Evolutionary conservation across 2,329 filamentous ascomycete species (phyloP), one percentile per base, ranked within the genome.

Genomic region (Atkinsonella texensis): DNA sequence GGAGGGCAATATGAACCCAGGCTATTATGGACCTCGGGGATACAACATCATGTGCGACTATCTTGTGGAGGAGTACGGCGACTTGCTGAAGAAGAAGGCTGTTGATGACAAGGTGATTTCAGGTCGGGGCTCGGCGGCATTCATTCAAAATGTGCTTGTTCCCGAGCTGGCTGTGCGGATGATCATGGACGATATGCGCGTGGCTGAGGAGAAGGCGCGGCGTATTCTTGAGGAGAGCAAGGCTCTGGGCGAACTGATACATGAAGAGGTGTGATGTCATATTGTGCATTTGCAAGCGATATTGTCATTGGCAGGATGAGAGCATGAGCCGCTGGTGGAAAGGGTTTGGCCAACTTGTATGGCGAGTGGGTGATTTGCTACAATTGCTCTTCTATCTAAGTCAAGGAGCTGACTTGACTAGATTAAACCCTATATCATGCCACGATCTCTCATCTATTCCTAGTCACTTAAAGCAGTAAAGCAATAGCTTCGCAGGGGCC

Each of bases 11-110:
- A 73, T 84, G 32, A 82, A 78, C 3, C 85, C 86, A 10, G 89
- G 89, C 0, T 95, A 95, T 67, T 95, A 95, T 66, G 89, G 89
- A 1, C 77, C 83, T 2, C 78, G 83, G 18, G 89, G 89, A 1
- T 74, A 85, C 49, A 79, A 79, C 47, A 68, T 77, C 49, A 87
- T 95, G 76, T 85, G 81, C 44, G 83, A 87, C 59, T 77, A 76
- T 51, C 76, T 89, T 39, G 80, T 86, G 53, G 61, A 68, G 3
- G 72, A 73, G 46, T 83, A 87, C 62, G 79, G 77, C 13, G 63
- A 72, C 9, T 65, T 78, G 54, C 67, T 91, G 32, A 80, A 84
- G 53, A 72, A 77, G 56, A 74, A 79, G 51, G 80, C 84, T 2
- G 70, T 81, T 15, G 72, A 75, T 49, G 86, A 91, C 62, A 69